Conservation (phyloP, 441 rosid genomes). For the Gossypium schwendimanii region DNA sequence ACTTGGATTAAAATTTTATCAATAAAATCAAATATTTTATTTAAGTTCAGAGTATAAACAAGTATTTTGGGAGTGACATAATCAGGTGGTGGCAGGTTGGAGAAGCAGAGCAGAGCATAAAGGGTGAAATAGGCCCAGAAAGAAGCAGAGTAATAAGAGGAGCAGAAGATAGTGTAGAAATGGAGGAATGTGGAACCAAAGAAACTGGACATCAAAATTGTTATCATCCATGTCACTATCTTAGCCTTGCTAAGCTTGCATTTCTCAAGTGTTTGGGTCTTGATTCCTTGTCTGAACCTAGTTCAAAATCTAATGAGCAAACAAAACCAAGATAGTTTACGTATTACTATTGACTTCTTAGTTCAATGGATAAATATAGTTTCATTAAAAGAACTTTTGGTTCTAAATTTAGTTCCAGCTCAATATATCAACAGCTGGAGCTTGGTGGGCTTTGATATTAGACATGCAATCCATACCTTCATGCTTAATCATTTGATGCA, state of each 20-base stretch:
- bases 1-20: too few species aligned
- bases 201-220: background rate
- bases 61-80: too few species aligned
- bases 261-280: slow-evolving; percentile 16
- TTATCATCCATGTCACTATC: slow-evolving; percentile 11
- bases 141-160: background rate
- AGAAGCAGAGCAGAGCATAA: background rate
- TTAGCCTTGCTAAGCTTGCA: slow-evolving; percentile 13
- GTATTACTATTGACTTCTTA: too few species aligned
- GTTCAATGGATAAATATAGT: background rate
- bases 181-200: background rate
- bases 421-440: too few species aligned
- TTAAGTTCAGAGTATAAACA: too few species aligned
- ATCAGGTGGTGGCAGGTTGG: slow-evolving; percentile 4
- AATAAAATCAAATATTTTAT: too few species aligned
- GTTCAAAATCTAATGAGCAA: background rate
- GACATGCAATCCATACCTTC: too few species aligned
- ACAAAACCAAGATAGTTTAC: background rate
- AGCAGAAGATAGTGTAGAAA: background rate
- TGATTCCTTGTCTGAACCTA: background rate
- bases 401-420: too few species aligned
- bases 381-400: too few species aligned
- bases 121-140: slow-evolving; percentile 9
- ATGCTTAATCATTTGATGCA: too few species aligned
- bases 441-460: too few species aligned